Percentiles rank a stretch among this genome's conserved stretches.
Evolutionary conservation across 2,329 filamentous ascomycete genomes (phyloP).

Genomic region (Diaporthe aspalathi): DNA sequence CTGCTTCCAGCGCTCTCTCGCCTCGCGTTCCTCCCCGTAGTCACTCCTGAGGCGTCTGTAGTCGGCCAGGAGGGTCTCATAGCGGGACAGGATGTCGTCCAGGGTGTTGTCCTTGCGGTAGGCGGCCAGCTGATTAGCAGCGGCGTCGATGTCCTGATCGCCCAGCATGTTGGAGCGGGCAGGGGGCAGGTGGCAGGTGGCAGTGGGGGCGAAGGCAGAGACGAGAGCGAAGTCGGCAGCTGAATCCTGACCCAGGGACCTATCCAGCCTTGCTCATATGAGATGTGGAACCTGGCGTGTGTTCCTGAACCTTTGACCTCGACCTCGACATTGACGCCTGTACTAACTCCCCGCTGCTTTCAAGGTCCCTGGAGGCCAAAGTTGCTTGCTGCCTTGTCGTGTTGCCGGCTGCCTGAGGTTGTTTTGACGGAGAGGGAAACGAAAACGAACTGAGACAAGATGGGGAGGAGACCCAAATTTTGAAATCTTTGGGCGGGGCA

Average conservation of each 20-base stretch:
- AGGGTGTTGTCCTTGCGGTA: conserved; percentile 47
- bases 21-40: conserved; percentile 66
- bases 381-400: too few relatives aligned
- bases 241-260: conserved; percentile 30
- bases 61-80: conserved; percentile 58
- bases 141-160: conserved; percentile 46
- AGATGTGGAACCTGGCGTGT: not conserved
- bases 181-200: not conserved
- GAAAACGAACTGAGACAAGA: not conserved
- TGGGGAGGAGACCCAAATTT: not conserved
- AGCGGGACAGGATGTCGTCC: conserved; percentile 40
- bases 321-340: conserved; percentile 9
- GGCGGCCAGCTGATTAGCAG: conserved; percentile 46
- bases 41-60: conserved; percentile 68
- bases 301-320: not conserved
- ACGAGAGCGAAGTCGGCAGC: not conserved
- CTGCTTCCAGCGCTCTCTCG: conserved; percentile 66
- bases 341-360: conserved; percentile 18
- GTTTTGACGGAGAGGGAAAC: not conserved
- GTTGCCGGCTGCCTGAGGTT: not conserved
- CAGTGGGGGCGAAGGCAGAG: not conserved
- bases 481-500: conserved; percentile 20
- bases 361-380: conserved; percentile 14
- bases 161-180: conserved; percentile 41
- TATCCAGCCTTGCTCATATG: conserved; percentile 22